Evolutionary conservation across 768 basidiomycete species (phyloP).

Genomic region (Tubosaeta sp.): DNA sequence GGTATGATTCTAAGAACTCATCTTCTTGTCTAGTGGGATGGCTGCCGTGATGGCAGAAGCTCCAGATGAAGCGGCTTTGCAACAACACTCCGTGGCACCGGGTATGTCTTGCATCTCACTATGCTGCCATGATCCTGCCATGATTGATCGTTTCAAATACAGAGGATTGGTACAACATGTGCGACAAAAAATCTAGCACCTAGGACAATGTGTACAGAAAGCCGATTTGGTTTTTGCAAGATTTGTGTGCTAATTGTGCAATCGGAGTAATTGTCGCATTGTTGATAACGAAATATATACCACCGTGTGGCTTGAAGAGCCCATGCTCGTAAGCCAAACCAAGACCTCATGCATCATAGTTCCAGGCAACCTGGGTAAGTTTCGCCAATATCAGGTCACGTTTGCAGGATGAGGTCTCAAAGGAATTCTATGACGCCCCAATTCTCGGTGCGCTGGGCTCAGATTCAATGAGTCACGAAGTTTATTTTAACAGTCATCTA

Average conservation of each 20-base stretch:
- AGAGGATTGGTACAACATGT: not conserved
- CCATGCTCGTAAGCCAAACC: too few species aligned
- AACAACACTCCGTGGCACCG: not conserved
- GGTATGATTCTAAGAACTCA: not conserved
- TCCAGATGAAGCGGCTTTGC: not conserved
- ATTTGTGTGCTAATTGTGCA: too few species aligned
- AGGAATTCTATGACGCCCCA: too few species aligned
- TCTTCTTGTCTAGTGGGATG: not conserved
- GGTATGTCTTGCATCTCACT: not conserved
- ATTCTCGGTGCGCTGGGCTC: too few species aligned
- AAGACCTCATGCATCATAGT: too few species aligned
- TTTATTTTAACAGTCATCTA: too few species aligned
- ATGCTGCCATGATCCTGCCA: not conserved
- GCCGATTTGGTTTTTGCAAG: not conserved
- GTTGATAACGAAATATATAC: not conserved
- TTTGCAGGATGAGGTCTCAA: too few species aligned
- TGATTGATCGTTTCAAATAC: not conserved
- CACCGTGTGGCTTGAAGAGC: not conserved
- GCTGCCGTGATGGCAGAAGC: constrained; percentile 3
- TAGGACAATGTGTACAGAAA: not conserved
- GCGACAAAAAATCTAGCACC: not conserved
- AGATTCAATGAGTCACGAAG: too few species aligned
- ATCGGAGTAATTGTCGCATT: too few species aligned
- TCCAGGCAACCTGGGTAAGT: too few species aligned
- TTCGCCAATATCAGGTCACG: too few species aligned